Evolutionary conservation across 2,329 filamentous ascomycete genomes (phyloP).

Genomic region (Fusarium humuli): DNA sequence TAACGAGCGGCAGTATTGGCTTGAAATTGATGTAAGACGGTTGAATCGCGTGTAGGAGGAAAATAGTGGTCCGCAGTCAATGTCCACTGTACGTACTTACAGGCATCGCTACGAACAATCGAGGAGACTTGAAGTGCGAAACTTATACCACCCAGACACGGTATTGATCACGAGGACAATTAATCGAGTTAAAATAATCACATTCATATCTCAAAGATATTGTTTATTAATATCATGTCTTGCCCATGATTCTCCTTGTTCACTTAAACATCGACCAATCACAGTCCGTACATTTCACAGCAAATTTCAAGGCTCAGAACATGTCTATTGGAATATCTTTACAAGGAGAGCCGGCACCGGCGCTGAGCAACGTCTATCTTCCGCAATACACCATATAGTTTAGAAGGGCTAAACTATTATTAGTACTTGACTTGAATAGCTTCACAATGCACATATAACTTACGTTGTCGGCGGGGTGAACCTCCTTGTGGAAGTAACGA

Average conservation of each 20-base stretch:
- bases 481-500: conserved; percentile 63
- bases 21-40: conserved; percentile 23
- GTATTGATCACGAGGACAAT: neutral
- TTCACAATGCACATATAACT: conserved; percentile 49
- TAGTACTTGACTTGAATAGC: conserved; percentile 26
- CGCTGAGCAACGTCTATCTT: conserved; percentile 48
- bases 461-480: conserved; percentile 72
- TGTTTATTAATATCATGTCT: neutral
- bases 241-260: neutral
- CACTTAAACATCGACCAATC: conserved; percentile 37
- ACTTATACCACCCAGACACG: neutral
- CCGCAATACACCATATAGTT: conserved; percentile 45
- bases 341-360: conserved; percentile 50
- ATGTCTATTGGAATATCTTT: conserved; percentile 55
- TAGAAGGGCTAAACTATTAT: conserved; percentile 55
- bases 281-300: conserved; percentile 44
- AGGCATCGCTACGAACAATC: neutral
- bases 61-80: conserved; percentile 21
- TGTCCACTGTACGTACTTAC: neutral
- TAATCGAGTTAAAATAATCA: neutral
- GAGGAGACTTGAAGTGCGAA: neutral
- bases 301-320: conserved; percentile 43
- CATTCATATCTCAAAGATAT: neutral
- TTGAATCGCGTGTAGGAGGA: conserved; percentile 18
- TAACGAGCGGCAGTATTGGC: conserved; percentile 6